These are phyloP conservation scores for Sclerotinia sclerotiorum DNA, from an alignment of 2,329 filamentous ascomycete species.

Conservation along the genomic window DNA sequence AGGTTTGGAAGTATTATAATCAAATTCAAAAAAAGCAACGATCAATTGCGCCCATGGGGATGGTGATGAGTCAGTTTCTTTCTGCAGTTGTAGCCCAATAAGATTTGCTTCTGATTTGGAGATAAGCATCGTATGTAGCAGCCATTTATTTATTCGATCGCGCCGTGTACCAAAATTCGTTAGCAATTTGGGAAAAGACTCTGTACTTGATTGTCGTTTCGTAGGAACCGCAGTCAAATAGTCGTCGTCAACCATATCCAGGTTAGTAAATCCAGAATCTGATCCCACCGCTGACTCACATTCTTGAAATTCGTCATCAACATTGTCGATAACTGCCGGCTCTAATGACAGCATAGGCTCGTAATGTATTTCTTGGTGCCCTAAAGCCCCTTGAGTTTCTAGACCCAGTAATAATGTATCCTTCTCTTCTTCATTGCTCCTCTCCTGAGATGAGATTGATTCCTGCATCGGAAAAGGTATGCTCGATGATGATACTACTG, in stretches of 20 bases:
- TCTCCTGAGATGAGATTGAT: neutral
- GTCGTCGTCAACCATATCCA: neutral
- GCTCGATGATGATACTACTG: neutral
- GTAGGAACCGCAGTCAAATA: neutral
- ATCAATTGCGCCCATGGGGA: constrained; percentile 35
- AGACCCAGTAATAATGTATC: constrained; percentile 4
- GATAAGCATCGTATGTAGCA: constrained; percentile 27
- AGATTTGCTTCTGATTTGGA: constrained; percentile 31
- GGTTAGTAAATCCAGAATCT: constrained; percentile 26
- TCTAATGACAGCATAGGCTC: neutral
- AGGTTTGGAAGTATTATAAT: neutral
- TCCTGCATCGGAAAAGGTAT: neutral
- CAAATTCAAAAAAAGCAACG: constrained; percentile 31
- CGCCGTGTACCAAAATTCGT: constrained; percentile 31
- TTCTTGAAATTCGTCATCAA: neutral
- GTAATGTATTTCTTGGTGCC: neutral
- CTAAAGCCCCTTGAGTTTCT: too few relatives aligned
- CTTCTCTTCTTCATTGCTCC: neutral
- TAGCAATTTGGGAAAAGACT: constrained; percentile 27
- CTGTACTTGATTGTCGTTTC: constrained; percentile 19
- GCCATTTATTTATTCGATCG: constrained; percentile 34
- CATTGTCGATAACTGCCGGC: accelerated
- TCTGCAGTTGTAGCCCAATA: constrained; percentile 26
- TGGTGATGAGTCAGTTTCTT: constrained; percentile 25
- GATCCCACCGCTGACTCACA: neutral